These are phyloP conservation scores for Arxiozyma bovina DNA, from an alignment of 1,139 yeast genomes.

Conservation along the genomic window DNA sequence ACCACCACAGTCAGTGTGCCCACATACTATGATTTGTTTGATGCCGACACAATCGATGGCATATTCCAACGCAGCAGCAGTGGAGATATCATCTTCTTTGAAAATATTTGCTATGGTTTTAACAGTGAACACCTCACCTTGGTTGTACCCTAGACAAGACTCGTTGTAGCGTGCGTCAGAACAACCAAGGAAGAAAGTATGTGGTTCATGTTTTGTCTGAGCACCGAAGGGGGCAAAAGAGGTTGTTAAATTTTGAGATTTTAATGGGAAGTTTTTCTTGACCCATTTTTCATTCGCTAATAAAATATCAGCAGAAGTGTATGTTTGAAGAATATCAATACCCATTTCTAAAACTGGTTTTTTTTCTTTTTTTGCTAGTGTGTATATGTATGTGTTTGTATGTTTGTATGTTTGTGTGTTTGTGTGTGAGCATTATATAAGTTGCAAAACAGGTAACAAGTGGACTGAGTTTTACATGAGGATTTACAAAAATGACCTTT, in stretches of 20 bases:
- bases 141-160: slow-evolving; percentile 64
- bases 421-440: slow-evolving; percentile 1
- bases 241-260: background rate
- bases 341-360: slow-evolving; percentile 5
- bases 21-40: slow-evolving; percentile 77
- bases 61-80: slow-evolving; percentile 79
- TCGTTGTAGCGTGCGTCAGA: slow-evolving; percentile 91
- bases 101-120: slow-evolving; percentile 86
- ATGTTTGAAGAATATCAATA: slow-evolving; percentile 6
- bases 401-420: background rate
- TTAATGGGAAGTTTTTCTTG: slow-evolving; percentile 1
- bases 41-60: slow-evolving; percentile 85
- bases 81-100: slow-evolving; percentile 60
- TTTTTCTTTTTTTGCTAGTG: no score
- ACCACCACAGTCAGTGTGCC: slow-evolving; percentile 98
- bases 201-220: slow-evolving; percentile 55
- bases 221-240: slow-evolving; percentile 7
- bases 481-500: no score
- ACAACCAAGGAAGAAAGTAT: slow-evolving; percentile 93
- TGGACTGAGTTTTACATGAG: no score
- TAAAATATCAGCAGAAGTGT: slow-evolving; percentile 3
- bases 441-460: no score
- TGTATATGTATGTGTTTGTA: background rate
- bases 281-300: slow-evolving; percentile 7
- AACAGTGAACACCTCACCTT: slow-evolving; percentile 93